Evolutionary conservation across 2,329 filamentous ascomycete species (phyloP).

Genomic region (Aaosphaeria pasadenensis): DNA sequence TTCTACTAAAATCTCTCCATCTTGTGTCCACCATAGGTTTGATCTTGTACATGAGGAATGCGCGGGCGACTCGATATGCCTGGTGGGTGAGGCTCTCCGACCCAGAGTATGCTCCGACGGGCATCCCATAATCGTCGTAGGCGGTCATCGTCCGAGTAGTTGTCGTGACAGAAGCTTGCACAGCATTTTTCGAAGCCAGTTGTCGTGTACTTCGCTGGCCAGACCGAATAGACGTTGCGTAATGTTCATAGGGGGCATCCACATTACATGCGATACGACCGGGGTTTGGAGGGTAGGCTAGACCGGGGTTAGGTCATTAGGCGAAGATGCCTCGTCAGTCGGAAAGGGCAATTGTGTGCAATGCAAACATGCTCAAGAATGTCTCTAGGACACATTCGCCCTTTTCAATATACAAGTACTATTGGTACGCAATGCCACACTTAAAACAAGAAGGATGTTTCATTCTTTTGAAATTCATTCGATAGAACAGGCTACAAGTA

Average conservation of each 20-base stretch:
- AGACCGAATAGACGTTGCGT: conserved; percentile 10
- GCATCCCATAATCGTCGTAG: conserved; percentile 40
- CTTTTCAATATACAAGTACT: too few species aligned
- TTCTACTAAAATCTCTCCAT: conserved; percentile 8
- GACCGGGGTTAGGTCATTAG: too few species aligned
- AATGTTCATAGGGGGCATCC: conserved; percentile 7
- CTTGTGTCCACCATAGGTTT: conserved; percentile 18
- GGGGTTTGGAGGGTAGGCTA: background rate
- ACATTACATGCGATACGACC: background rate
- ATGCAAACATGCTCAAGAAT: too few species aligned
- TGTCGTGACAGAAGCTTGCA: conserved; percentile 10
- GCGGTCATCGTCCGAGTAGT: conserved; percentile 26
- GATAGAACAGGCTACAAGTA: conserved; percentile 27
- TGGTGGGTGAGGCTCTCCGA: conserved; percentile 32
- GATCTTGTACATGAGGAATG: conserved; percentile 28
- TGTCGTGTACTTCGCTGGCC: background rate
- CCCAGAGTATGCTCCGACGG: conserved; percentile 35
- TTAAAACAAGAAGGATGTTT: background rate
- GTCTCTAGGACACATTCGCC: too few species aligned
- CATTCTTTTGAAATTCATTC: background rate
- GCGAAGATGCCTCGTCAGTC: too few species aligned
- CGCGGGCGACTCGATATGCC: conserved; percentile 23
- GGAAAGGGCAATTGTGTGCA: too few species aligned
- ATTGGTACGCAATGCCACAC: background rate
- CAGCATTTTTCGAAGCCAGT: conserved; percentile 23